These are phyloP conservation scores for Mycosphaerelloides madeirae DNA, from an alignment of 2,329 filamentous ascomycete genomes.

Conservation along the genomic window DNA sequence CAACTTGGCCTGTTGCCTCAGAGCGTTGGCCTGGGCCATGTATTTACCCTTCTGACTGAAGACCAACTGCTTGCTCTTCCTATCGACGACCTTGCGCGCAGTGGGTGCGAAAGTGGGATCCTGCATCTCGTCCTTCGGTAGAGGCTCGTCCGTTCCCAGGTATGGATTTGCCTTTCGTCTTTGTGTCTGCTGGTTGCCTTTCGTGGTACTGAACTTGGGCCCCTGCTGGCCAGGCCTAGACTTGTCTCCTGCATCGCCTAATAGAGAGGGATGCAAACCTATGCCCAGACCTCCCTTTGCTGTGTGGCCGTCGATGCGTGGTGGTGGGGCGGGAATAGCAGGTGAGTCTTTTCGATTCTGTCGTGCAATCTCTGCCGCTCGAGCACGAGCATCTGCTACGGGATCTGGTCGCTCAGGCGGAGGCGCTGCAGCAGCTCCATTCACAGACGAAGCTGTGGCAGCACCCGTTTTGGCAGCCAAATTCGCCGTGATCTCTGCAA, in stretches of 20 bases:
- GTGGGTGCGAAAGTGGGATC: conserved; percentile 48
- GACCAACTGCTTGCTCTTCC: conserved; percentile 69
- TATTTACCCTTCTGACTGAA: conserved; percentile 98
- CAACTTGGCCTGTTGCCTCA: conserved; percentile 79
- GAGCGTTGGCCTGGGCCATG: conserved; percentile 84
- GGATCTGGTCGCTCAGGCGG: conserved; percentile 12
- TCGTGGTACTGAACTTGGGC: conserved; percentile 51
- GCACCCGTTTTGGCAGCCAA: conserved; percentile 24
- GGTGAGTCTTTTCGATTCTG: conserved; percentile 12
- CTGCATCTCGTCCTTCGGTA: conserved; percentile 48
- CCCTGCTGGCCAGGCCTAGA: conserved; percentile 41
- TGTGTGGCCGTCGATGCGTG: conserved; percentile 45
- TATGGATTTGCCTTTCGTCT: conserved; percentile 38
- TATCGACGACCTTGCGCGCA: conserved; percentile 61
- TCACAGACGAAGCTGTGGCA: conserved; percentile 12
- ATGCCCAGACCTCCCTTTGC: conserved; percentile 68
- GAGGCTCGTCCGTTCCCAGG: conserved; percentile 51
- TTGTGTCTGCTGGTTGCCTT: conserved; percentile 52
- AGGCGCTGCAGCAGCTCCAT: conserved; percentile 15
- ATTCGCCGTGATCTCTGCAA: conserved; percentile 33
- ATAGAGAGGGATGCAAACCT: conserved; percentile 70
- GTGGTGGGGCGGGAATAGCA: conserved; percentile 32
- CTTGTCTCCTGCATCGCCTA: conserved; percentile 48
- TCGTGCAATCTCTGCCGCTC: conserved; percentile 21
- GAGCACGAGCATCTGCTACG: conserved; percentile 24